Evolutionary conservation across 345 rosid genomes (phyloP).

Genomic region (Stellera chamaejasme): DNA sequence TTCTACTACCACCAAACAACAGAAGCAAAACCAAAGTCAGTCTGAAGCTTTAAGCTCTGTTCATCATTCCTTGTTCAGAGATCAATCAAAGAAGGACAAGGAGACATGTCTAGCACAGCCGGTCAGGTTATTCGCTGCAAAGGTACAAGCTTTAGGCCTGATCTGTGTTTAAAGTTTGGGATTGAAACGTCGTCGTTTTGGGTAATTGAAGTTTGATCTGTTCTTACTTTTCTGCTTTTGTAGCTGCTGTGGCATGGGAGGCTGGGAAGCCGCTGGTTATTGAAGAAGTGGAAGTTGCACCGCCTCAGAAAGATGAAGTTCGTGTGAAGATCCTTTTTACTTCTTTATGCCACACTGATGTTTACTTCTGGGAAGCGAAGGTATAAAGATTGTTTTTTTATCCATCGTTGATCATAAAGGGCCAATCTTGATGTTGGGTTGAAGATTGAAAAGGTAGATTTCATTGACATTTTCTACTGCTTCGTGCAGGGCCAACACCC

Average conservation of each 20-base stretch:
- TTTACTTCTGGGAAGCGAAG: slow-evolving; percentile 32
- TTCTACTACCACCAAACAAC: not conserved
- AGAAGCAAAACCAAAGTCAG: not conserved
- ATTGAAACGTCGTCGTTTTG: not conserved
- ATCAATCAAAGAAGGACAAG: too few species aligned
- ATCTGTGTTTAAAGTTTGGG: not conserved
- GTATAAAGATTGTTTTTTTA: not conserved
- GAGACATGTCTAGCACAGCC: slow-evolving; percentile 1
- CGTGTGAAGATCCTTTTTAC: slow-evolving; percentile 26
- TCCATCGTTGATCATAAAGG: not conserved
- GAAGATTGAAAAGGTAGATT: not conserved
- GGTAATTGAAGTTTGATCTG: not conserved
- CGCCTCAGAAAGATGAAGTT: slow-evolving; percentile 23
- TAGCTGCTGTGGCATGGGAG: slow-evolving; percentile 30
- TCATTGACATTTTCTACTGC: not conserved
- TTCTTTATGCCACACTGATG: slow-evolving; percentile 26
- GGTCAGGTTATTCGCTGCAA: slow-evolving; percentile 9
- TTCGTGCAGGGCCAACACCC: slow-evolving; percentile 17
- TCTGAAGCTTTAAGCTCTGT: not conserved
- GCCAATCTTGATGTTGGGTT: not conserved
- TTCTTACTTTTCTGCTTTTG: not conserved
- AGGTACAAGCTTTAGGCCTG: not conserved
- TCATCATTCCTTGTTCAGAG: not conserved
- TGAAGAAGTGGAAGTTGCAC: slow-evolving; percentile 23
- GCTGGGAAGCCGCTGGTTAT: slow-evolving; percentile 25